Conservation (phyloP, 306 rosid genomes). For the Macrotyloma uniflorum region DNA sequence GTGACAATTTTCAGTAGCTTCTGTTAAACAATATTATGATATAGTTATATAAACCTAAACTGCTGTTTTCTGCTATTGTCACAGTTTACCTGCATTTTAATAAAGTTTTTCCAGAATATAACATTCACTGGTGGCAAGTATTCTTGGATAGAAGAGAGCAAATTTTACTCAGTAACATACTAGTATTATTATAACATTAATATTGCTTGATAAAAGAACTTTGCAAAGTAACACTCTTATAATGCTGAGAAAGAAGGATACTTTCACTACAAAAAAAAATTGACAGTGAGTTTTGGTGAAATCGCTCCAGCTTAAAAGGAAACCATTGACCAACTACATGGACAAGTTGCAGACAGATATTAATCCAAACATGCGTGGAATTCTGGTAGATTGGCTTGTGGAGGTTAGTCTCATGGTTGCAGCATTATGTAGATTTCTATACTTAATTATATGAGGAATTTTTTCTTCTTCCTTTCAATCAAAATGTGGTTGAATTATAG, state of each 20-base stretch:
- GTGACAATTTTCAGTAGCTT: slow-evolving; percentile 6
- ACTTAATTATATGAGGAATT: neutral
- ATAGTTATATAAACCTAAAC: neutral
- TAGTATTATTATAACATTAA: neutral
- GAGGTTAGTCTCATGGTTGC: slow-evolving; percentile 60
- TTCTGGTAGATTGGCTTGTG: slow-evolving; percentile 91
- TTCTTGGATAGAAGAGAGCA: slow-evolving; percentile 22
- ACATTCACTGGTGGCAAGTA: neutral
- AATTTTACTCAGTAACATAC: neutral
- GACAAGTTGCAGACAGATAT: slow-evolving; percentile 73
- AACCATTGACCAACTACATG: slow-evolving; percentile 65
- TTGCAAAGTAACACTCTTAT: neutral
- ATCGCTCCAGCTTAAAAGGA: slow-evolving; percentile 58
- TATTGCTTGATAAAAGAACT: neutral
- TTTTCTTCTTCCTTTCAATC: neutral
- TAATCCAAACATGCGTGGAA: slow-evolving; percentile 78
- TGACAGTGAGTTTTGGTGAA: slow-evolving; percentile 28
- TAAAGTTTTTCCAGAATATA: slow-evolving; percentile 8
- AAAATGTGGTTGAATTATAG: slow-evolving; percentile 18
- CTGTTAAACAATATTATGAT: slow-evolving; percentile 10
- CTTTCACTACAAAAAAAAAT: neutral
- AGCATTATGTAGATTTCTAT: slow-evolving; percentile 13
- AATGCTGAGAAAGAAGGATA: slow-evolving; percentile 1
- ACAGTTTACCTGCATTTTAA: neutral
- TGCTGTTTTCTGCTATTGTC: slow-evolving; percentile 25